Base-by-base conservation (phyloP, 1,284 basidiomycete genomes). In the Boletus semigastroideus region DNA sequence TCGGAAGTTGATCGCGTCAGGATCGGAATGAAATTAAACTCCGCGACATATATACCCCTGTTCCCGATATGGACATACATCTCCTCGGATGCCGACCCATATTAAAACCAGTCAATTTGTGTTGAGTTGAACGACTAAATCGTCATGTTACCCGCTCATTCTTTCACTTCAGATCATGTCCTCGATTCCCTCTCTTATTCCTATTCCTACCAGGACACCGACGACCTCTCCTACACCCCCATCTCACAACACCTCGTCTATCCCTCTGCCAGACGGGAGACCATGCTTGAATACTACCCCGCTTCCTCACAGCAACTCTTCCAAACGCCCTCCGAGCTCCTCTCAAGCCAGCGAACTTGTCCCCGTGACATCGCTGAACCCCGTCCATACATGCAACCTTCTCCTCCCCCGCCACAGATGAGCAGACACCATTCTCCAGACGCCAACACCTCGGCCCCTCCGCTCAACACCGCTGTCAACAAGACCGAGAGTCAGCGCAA, bases 251-350 rank as follows among this genome's bases (percentile, higher is more conserved):
- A 52, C 9, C 50, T 59, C 11, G 16, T 53, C 12, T 59, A 64
- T 31, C 42, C 47, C 4, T 4, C 51, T 22, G 14, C 46, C 13
- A 56, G 53, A 4, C 47, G 19, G 6, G 10, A 2, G 22, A 30
- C 20, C 47, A 28, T 49, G 28, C 60, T 61, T 49, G 56, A 67
- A 19, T 62, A 59, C 51, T 68, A 56, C 44, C 16, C 61, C 25
- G 14, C 54, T 19, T 11, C 55, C 0, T 65, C 74, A 0, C 74
- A 73, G 42, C 63, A 68, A 3, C 78, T 78, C 6, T 84, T 87
- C 58, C 83, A 78, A 1, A 87, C 86, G 1, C 86, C 85, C 0
- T 79, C 78, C 25, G 82, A 87, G 58, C 69, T 87, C n/a, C 76
- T 87, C 42, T 69, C 65, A 25, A 74, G 83, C 38, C 17, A 46